Evolutionary conservation across 306 rosid species (phyloP).

Genomic region (Vachellia collinsii): DNA sequence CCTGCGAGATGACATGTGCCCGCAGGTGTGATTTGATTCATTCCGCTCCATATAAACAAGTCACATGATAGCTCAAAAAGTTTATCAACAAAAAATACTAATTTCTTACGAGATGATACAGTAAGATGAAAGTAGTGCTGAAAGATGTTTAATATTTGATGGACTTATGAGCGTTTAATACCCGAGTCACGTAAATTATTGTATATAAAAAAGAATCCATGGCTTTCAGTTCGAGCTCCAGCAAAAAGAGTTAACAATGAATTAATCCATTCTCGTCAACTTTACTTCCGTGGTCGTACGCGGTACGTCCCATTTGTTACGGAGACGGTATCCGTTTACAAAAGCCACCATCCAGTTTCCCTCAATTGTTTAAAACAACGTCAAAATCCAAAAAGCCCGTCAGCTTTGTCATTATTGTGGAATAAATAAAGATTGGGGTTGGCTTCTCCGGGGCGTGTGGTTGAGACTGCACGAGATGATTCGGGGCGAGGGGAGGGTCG

Average conservation of each 20-base stretch:
- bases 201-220: too few relatives aligned
- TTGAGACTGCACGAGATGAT: conserved; percentile 31
- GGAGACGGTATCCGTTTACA: neutral
- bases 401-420: neutral
- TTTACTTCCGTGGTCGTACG: conserved; percentile 49
- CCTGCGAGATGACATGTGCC: neutral
- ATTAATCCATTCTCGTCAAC: neutral
- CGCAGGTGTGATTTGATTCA: neutral
- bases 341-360: neutral
- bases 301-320: conserved; percentile 32
- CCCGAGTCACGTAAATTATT: too few relatives aligned
- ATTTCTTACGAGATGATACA: too few relatives aligned
- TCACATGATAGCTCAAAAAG: too few relatives aligned
- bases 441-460: neutral
- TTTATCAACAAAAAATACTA: too few relatives aligned
- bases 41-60: too few relatives aligned
- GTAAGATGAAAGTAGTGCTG: too few relatives aligned
- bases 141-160: too few relatives aligned
- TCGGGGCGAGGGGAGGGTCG: conserved; percentile 44
- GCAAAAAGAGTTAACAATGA: neutral
- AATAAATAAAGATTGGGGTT: neutral
- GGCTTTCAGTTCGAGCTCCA: too few relatives aligned
- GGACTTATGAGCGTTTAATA: too few relatives aligned
- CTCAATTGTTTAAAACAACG: neutral
- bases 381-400: neutral